Evolutionary conservation across 805 yeast genomes (phyloP).

Genomic region (Nakazawaea siamensis): DNA sequence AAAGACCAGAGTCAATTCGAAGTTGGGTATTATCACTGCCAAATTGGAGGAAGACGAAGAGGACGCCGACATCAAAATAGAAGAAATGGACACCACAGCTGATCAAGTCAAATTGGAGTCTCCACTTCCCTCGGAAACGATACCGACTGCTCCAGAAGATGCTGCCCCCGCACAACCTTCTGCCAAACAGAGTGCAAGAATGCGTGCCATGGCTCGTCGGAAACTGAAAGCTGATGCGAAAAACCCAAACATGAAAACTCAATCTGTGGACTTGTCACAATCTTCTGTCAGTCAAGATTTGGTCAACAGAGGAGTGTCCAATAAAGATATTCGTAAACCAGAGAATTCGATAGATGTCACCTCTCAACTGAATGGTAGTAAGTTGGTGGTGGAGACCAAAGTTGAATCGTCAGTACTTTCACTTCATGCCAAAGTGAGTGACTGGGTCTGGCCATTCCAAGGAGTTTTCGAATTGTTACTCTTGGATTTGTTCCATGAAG

Average conservation of each 20-base stretch:
- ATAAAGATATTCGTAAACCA: slow-evolving; percentile 11
- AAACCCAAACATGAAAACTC: slow-evolving; percentile 31
- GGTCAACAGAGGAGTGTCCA: slow-evolving; percentile 30
- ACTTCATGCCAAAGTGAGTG: slow-evolving; percentile 63
- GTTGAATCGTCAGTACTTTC: slow-evolving; percentile 56
- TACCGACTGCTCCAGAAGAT: neutral
- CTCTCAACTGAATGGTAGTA: slow-evolving; percentile 70
- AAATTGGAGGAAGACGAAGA: slow-evolving; percentile 23
- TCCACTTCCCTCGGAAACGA: neutral
- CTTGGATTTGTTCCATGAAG: slow-evolving; percentile 71
- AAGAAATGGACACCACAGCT: neutral
- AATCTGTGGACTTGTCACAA: slow-evolving; percentile 62
- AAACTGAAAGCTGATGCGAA: slow-evolving; percentile 70
- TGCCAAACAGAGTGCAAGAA: slow-evolving; percentile 53
- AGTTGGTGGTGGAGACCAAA: slow-evolving; percentile 77
- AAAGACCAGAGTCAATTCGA: slow-evolving; percentile 21
- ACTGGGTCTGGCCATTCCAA: slow-evolving; percentile 88
- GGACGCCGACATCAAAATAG: slow-evolving; percentile 1
- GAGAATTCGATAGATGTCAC: slow-evolving; percentile 41
- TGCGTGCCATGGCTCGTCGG: slow-evolving; percentile 91
- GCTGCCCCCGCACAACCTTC: neutral
- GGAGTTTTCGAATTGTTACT: slow-evolving; percentile 80
- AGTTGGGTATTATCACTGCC: slow-evolving; percentile 21
- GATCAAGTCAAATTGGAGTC: neutral
- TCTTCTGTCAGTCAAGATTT: slow-evolving; percentile 56